Conservation (phyloP, 2,329 filamentous ascomycete species). For the Exophiala aquamarina region DNA sequence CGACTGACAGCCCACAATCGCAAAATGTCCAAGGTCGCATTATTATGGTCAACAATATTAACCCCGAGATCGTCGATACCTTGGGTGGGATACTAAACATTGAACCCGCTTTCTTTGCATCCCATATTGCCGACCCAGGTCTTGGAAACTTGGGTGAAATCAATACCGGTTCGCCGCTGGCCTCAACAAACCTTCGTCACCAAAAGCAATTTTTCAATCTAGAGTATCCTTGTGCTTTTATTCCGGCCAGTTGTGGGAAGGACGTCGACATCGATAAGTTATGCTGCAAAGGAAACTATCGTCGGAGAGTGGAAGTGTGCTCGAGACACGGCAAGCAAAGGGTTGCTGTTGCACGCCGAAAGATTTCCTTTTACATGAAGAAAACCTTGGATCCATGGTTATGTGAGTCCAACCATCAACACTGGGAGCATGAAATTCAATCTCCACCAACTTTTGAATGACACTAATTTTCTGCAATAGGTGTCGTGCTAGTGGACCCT, state of each 20-base stretch:
- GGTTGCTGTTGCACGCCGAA: constrained; percentile 23
- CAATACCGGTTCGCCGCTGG: constrained; percentile 17
- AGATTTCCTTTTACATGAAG: constrained; percentile 27
- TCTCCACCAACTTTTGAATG: no score
- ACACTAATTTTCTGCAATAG: constrained; percentile 7
- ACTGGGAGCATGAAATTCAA: no score
- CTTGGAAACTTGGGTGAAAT: constrained; percentile 15
- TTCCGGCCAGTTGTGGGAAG: constrained; percentile 20
- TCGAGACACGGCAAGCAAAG: constrained; percentile 22
- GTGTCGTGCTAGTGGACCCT: constrained; percentile 24
- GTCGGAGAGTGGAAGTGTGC: constrained; percentile 23
- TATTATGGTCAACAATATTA: constrained; percentile 25
- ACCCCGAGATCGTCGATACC: constrained; percentile 23
- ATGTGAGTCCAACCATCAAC: constrained; percentile 11
- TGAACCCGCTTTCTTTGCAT: constrained; percentile 25
- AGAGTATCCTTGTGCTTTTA: constrained; percentile 24
- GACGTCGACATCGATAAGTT: constrained; percentile 25
- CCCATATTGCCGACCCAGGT: constrained; percentile 19
- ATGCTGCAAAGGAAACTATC: constrained; percentile 26
- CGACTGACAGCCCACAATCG: constrained; percentile 7
- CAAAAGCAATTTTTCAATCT: constrained; percentile 24
- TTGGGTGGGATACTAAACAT: constrained; percentile 24
- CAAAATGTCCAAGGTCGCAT: constrained; percentile 21
- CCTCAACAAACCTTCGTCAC: constrained; percentile 19
- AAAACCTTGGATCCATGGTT: constrained; percentile 23